A percentile compares a stretch with the other conserved stretches of the same genome.
Evolutionary conservation across 208 protist species (phyloP).

Genomic region (Trypanosoma mega): DNA sequence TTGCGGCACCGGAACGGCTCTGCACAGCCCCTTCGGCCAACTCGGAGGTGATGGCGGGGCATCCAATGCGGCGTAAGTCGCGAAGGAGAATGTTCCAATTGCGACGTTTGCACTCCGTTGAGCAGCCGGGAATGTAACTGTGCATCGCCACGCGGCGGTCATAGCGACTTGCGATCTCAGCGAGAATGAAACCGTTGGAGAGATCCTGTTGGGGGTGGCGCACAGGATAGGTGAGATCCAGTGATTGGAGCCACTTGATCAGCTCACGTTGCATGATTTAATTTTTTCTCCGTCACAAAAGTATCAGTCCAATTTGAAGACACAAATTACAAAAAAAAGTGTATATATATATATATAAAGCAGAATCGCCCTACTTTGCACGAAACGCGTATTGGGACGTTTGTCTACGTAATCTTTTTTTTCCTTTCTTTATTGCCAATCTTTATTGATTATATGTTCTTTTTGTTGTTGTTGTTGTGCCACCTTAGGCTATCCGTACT

Average conservation of each 20-base stretch:
- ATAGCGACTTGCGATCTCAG: conserved; percentile 93
- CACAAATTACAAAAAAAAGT: not conserved
- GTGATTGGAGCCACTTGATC: conserved; percentile 95
- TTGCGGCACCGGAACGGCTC: conserved; percentile 50
- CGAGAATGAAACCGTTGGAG: conserved; percentile 92
- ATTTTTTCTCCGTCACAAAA: not conserved
- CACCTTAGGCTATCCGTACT: no score
- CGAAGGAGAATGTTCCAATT: conserved; percentile 85
- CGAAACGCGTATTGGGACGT: no score
- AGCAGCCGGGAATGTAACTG: conserved; percentile 76
- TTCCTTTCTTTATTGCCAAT: no score
- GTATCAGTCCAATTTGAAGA: not conserved
- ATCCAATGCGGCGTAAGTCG: conserved; percentile 56
- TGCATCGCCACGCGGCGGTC: conserved; percentile 77
- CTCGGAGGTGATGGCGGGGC: conserved; percentile 34
- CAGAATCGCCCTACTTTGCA: no score
- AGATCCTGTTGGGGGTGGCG: conserved; percentile 94
- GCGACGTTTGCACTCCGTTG: conserved; percentile 70
- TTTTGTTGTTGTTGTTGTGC: no score
- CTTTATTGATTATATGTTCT: no score
- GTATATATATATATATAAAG: no score
- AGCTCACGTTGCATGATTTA: conserved; percentile 86
- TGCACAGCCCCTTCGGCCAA: conserved; percentile 68
- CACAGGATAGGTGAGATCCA: conserved; percentile 90
- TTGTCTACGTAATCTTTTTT: no score